Evolutionary conservation across 2,329 filamentous ascomycete genomes (phyloP).

Genomic region (Fusarium veterinarium): DNA sequence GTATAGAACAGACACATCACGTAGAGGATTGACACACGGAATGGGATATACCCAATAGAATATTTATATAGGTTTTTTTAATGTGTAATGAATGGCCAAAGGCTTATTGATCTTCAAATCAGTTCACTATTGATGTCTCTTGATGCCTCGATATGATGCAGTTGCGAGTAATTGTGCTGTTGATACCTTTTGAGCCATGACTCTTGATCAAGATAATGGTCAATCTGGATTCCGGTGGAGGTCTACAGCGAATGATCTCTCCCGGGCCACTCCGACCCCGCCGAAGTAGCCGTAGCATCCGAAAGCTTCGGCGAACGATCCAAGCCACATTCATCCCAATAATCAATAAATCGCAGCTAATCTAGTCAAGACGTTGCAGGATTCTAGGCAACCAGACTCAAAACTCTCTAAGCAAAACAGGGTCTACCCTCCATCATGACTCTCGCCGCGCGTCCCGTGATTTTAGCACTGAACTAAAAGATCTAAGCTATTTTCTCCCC

Average conservation of each 20-base stretch:
- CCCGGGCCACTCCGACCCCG: neutral
- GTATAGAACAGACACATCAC: neutral
- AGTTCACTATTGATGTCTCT: fast-evolving
- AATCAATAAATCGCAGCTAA: neutral
- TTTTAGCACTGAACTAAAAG: neutral
- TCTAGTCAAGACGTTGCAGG: neutral
- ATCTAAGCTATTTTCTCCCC: neutral
- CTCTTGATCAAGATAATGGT: neutral
- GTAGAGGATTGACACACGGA: neutral
- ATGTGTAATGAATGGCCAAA: conserved; percentile 22
- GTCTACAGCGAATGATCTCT: neutral
- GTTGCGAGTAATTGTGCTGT: fast-evolving
- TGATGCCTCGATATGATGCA: fast-evolving
- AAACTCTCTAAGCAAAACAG: neutral
- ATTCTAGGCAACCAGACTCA: neutral
- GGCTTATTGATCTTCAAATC: neutral
- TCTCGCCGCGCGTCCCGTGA: neutral
- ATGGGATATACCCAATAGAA: neutral
- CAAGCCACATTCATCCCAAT: neutral
- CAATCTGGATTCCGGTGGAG: fast-evolving
- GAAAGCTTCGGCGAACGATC: neutral
- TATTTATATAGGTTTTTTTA: conserved; percentile 23
- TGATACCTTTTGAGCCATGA: fast-evolving
- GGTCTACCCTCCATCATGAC: conserved; percentile 14
- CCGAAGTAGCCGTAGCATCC: neutral